These are phyloP conservation scores for Ceratocystis harringtonii DNA, from an alignment of 2,329 filamentous ascomycete genomes.

Conservation along the genomic window DNA sequence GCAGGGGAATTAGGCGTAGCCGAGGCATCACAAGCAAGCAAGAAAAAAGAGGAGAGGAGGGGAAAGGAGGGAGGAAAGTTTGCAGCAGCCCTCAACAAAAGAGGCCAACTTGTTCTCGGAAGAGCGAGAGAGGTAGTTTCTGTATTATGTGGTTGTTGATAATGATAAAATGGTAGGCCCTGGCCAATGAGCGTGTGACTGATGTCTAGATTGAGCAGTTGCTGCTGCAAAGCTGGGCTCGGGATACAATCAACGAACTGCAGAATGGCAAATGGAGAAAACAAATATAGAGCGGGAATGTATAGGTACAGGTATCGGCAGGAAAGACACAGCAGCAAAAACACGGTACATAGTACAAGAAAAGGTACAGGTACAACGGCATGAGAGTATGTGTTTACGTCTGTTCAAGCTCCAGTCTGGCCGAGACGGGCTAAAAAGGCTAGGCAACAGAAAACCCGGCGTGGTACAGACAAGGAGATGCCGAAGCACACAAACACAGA, in stretches of 20 bases:
- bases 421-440: background rate
- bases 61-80: background rate
- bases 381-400: background rate
- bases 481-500: background rate
- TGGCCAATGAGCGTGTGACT: background rate
- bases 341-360: background rate
- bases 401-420: background rate
- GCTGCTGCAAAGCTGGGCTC: background rate
- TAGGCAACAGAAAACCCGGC: background rate
- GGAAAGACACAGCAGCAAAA: background rate
- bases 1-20: background rate
- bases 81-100: background rate
- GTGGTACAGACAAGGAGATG: slow-evolving; percentile 7
- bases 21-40: background rate
- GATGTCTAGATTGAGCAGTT: background rate
- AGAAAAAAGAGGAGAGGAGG: background rate
- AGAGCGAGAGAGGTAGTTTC: background rate
- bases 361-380: background rate
- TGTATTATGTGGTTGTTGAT: background rate
- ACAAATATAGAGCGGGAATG: background rate
- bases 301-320: background rate
- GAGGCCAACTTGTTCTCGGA: background rate
- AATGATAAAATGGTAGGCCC: background rate
- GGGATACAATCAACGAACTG: background rate
- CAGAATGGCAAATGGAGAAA: background rate